Conservation (phyloP, 73 alveolate genomes). For the Paramecium primaurelia region DNA sequence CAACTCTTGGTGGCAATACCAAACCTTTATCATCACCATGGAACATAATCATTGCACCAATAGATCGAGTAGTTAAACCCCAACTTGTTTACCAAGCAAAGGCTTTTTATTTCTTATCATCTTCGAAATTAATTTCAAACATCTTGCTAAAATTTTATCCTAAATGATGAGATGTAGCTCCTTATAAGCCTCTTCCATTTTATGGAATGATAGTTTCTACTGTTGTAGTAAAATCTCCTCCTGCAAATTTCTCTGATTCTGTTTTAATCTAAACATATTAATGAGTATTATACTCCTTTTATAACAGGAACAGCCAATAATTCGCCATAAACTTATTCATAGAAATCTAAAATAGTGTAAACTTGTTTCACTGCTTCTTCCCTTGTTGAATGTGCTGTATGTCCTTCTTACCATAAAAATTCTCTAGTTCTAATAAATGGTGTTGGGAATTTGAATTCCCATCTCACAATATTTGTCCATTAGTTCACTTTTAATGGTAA, state of each 20-base stretch:
- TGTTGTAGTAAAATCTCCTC: conserved; percentile 95
- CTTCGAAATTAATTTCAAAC: conserved; percentile 95
- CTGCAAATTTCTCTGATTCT: conserved; percentile 99
- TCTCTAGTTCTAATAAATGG: conserved; percentile 99
- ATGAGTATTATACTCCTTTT: conserved; percentile 73
- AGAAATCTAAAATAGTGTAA: conserved; percentile 87
- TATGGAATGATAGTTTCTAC: conserved; percentile 96
- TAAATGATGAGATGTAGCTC: conserved; percentile 98
- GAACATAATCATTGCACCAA: conserved; percentile 95
- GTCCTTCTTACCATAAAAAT: conserved; percentile 99
- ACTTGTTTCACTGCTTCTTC: conserved; percentile 96
- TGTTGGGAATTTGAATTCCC: conserved; percentile 99
- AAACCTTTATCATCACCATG: conserved; percentile 99
- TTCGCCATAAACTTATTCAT: conserved; percentile 91
- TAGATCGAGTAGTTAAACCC: conserved; percentile 98
- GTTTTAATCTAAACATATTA: conserved; percentile 66
- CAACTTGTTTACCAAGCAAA: conserved; percentile 97
- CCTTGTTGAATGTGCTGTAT: conserved; percentile 98
- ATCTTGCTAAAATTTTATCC: conserved; percentile 99
- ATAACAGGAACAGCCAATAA: conserved; percentile 97
- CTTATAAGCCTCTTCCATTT: conserved; percentile 99
- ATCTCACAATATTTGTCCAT: conserved; percentile 98
- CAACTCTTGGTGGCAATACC: conserved; percentile 99
- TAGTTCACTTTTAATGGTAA: conserved; percentile 95
- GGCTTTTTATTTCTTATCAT: conserved; percentile 86